phyloP scores from a whole-genome alignment of 1,284 basidiomycete species.

The Sporisorium graminicola region DNA sequence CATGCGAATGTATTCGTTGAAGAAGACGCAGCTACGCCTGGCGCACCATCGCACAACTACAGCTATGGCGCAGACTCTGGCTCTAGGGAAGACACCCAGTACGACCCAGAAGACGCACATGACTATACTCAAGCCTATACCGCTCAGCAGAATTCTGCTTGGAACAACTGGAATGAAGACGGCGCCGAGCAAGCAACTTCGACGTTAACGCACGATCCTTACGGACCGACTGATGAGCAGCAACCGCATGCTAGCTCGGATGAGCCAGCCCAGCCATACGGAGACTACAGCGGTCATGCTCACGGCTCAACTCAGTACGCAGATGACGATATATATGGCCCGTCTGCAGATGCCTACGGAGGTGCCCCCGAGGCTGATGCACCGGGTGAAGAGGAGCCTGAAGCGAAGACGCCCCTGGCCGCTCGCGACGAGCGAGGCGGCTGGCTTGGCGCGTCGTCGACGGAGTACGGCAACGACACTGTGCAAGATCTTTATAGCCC shows the following conservation, averaged over 20 bases:
- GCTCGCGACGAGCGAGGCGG: constrained; percentile 20
- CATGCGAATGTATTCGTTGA: constrained; percentile 10
- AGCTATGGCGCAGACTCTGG: constrained; percentile 1
- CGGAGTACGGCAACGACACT: constrained; percentile 10
- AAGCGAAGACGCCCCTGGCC: constrained; percentile 31
- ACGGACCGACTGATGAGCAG: constrained; percentile 11
- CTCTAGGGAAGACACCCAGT: constrained; percentile 1
- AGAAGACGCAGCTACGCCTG: constrained; percentile 17
- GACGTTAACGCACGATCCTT: constrained; percentile 8
- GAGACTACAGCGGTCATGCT: constrained; percentile 11
- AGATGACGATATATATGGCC: constrained; percentile 8
- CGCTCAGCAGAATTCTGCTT: constrained; percentile 16
- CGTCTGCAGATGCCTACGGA: background rate
- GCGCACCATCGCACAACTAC: constrained; percentile 6
- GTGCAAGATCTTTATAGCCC: constrained; percentile 19
- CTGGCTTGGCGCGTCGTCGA: constrained; percentile 22
- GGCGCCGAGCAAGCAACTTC: constrained; percentile 7
- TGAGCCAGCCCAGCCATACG: constrained; percentile 8
- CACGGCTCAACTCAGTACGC: background rate
- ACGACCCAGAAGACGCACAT: constrained; percentile 13
- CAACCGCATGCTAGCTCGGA: constrained; percentile 8
- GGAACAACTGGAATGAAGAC: constrained; percentile 20
- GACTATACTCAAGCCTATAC: background rate
- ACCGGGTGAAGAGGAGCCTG: constrained; percentile 18
- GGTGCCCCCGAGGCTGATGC: constrained; percentile 3